Percentiles rank a stretch among this genome's conserved stretches.
These are phyloP conservation scores for Trametes polyzona DNA, from an alignment of 1,284 basidiomycete species.

Conservation along the genomic window DNA sequence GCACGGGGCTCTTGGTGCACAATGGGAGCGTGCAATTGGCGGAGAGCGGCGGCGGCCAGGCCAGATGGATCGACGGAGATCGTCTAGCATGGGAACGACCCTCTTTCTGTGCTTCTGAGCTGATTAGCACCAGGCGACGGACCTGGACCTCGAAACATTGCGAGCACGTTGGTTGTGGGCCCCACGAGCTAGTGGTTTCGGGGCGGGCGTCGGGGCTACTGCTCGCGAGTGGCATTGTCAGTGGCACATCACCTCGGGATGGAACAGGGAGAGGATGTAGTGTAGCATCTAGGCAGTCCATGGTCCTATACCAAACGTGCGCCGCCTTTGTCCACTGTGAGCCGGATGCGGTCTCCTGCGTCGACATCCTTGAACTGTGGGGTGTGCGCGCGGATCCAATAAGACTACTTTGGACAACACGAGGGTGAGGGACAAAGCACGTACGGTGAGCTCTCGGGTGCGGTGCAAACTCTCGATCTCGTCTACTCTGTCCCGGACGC, in stretches of 20 bases:
- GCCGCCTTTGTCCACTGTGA: constrained; percentile 67
- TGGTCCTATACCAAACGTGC: constrained; percentile 27
- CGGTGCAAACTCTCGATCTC: constrained; percentile 75
- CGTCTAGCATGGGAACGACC: constrained; percentile 13
- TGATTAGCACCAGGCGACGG: not conserved
- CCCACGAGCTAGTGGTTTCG: not conserved
- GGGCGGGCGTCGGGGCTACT: not conserved
- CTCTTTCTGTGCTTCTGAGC: constrained; percentile 6
- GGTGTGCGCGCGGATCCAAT: constrained; percentile 5
- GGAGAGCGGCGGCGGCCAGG: not conserved
- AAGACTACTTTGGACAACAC: too few relatives aligned
- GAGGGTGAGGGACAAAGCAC: constrained; percentile 30
- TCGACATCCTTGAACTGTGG: constrained; percentile 67
- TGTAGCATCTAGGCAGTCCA: too few relatives aligned
- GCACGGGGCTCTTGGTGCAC: constrained; percentile 12
- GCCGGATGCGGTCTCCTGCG: constrained; percentile 58
- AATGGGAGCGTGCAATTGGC: not conserved
- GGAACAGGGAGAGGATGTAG: constrained; percentile 1
- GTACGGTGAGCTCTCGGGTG: constrained; percentile 71
- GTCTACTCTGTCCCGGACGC: constrained; percentile 73
- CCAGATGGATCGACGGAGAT: constrained; percentile 11
- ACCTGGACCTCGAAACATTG: constrained; percentile 16
- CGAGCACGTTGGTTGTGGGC: constrained; percentile 11
- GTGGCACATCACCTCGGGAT: not conserved
- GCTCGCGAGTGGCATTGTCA: not conserved